Base-by-base conservation (phyloP, 1,139 yeast species). In the Suhomyces choctaworum region DNA sequence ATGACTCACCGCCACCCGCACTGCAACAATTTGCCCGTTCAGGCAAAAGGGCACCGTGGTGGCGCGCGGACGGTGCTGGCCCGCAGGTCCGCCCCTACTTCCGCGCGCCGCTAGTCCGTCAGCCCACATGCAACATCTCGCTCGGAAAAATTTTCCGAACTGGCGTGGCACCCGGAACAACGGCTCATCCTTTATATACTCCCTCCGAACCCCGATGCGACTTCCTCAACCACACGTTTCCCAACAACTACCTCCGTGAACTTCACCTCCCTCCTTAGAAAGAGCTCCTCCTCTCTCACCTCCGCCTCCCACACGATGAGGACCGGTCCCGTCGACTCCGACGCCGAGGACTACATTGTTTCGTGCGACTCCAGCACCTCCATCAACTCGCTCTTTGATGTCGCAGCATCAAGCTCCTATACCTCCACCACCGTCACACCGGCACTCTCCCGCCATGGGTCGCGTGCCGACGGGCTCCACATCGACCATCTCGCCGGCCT, bases 321-420 rank as follows among this genome's bases (percentile, higher is more conserved):
- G 32, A 23, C 7, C 27, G 16, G 9, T 4, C 13, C 27, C 9
- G 6, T 24, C 6, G 5, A 25, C 26, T 11, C 22, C 16, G 16
- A 29, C 16, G 20, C 6, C 8, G 20, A 17, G 7, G 20, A 8
- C 20, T 6, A 6, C 20, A 17, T 17, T 8, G 8, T 8, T 17
- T 43, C 43, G 22, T 43, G 48, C 29, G 52, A 48, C 25, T 60
- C 66, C 6, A 45, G 52, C 31, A 49, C 58, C 12, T 60, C 58
- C 17, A 54, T 61, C 32, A 56, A 57, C 43, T 58, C 64, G 23
- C 45, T 61, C 25, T 62, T 60, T 45, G 64, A 52, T 36, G 36
- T 26, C 32, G 37, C 47, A 7, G 7, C 20, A 7, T 28, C 31
- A 7, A 19, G 16, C 25, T 31, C 48, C 26, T 34, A 48, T 16